Base-by-base conservation (phyloP, 257 asterid species). In the Scutellaria galericulata region DNA sequence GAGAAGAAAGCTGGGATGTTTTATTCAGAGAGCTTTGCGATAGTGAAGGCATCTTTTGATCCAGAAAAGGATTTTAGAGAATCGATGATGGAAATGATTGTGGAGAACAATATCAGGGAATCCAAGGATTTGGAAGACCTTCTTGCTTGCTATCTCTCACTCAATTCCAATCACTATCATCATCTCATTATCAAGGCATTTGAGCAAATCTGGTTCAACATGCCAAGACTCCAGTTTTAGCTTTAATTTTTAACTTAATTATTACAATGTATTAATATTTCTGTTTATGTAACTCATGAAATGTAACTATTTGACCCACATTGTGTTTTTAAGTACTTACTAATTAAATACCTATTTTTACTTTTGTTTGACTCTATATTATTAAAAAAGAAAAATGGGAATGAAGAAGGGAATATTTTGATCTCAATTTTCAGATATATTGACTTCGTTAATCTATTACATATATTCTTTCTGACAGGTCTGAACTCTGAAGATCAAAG, bases 1-100 rank as follows among this genome's bases (percentile, higher is more conserved):
- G 80, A 77, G 66, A 74, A 85, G 55, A 31, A 31, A 31, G 37
- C 37, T 31, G 76, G 73, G 7, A 27, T 66, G 76, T 72, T 79
- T 15, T 74, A 65, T 59, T 63, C 89, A 0, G 95, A 85, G 72
- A 85, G 98, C 50, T 84, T 91, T 64, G 97, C 96, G 10, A 76
- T 93, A n/a, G 98, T 93, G 42, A 93, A 91, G 73, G 86, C 97
- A 1, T 93, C 98, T 6, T 14, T 86, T 31, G 98, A 93, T 70
- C 98, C 98, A 0, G 87, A 91, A 50, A 90, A 73, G 31, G 98
- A 93, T 75, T 93, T 93, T 69, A 81, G 83, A 67, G 98, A 93
- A 0, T 93, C 98, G 0, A 93, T 93, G 98, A 71, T 85, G 87
- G 98, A 91, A 73, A 93, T 93, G 98, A 83, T 93, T 2, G 86